phyloP scores from a whole-genome alignment of 345 rosid species.

The Eucalyptus marginata region DNA sequence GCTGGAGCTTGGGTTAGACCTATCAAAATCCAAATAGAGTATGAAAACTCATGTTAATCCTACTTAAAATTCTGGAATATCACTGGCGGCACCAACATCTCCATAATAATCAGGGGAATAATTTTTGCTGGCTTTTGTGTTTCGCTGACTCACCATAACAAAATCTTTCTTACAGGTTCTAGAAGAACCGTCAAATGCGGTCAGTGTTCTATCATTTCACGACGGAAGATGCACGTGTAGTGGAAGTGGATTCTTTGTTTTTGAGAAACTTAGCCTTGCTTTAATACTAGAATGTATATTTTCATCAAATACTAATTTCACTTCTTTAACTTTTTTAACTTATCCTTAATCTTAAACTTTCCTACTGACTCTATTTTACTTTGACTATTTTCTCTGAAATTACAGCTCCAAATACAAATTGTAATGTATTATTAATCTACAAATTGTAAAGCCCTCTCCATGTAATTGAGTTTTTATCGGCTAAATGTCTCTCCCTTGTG shows the following conservation, averaged over 20 bases:
- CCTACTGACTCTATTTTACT: neutral
- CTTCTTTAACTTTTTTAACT: neutral
- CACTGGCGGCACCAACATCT: accelerated
- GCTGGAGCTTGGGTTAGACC: no score
- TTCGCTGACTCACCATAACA: no score
- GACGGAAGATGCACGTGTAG: accelerated
- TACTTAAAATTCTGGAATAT: no score
- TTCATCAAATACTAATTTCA: neutral
- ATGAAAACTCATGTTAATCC: no score
- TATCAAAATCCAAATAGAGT: accelerated
- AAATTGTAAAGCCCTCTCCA: neutral
- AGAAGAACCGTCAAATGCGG: no score
- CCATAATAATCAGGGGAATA: no score
- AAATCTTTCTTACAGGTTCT: no score
- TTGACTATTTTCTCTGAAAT: neutral
- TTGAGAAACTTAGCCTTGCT: neutral
- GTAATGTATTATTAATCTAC: no score
- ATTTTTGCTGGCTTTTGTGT: no score
- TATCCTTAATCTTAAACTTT: neutral
- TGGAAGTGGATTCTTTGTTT: neutral
- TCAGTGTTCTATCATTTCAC: no score
- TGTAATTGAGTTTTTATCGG: neutral
- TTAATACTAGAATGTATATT: neutral
- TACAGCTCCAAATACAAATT: no score
- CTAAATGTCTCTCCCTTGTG: no score